Evolutionary conservation across 495 filamentous ascomycete genomes (phyloP).

Genomic region (Zalerion maritima): DNA sequence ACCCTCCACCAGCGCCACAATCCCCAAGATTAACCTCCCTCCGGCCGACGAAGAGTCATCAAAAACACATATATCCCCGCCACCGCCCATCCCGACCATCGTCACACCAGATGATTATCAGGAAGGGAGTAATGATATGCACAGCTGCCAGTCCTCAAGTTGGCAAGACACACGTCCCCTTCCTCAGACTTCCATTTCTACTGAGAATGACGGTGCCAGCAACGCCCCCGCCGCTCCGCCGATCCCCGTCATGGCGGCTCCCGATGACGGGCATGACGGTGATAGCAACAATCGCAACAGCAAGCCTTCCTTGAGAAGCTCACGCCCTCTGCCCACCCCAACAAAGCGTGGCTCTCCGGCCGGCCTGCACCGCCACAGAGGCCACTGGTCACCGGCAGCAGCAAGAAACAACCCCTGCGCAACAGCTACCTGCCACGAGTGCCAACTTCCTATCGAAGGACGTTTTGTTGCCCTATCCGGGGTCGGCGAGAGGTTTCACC

Average conservation of each 20-base stretch:
- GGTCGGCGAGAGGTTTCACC: constrained; percentile 62
- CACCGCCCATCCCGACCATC: constrained; percentile 24
- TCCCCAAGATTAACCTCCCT: too few species aligned
- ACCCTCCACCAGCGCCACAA: too few species aligned
- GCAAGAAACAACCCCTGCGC: too few species aligned
- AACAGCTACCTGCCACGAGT: constrained; percentile 71
- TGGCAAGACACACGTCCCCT: too few species aligned
- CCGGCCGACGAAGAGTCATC: too few species aligned
- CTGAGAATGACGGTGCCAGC: constrained; percentile 3
- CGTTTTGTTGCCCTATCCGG: constrained; percentile 74
- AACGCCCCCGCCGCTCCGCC: constrained; percentile 16
- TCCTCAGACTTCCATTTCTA: too few species aligned
- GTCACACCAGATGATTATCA: constrained; percentile 30
- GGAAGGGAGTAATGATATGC: too few species aligned
- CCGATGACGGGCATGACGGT: constrained; percentile 21
- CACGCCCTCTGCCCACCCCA: neutral
- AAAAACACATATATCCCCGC: constrained; percentile 2
- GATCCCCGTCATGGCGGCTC: constrained; percentile 30
- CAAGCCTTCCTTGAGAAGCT: neutral
- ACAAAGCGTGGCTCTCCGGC: neutral
- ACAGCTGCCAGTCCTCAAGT: too few species aligned
- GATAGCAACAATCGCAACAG: constrained; percentile 13
- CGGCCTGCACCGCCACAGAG: constrained; percentile 14
- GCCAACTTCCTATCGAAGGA: constrained; percentile 69
- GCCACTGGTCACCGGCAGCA: constrained; percentile 35